These are phyloP conservation scores for Penicillium paneum DNA, from an alignment of 2,329 filamentous ascomycete genomes.

Conservation along the genomic window DNA sequence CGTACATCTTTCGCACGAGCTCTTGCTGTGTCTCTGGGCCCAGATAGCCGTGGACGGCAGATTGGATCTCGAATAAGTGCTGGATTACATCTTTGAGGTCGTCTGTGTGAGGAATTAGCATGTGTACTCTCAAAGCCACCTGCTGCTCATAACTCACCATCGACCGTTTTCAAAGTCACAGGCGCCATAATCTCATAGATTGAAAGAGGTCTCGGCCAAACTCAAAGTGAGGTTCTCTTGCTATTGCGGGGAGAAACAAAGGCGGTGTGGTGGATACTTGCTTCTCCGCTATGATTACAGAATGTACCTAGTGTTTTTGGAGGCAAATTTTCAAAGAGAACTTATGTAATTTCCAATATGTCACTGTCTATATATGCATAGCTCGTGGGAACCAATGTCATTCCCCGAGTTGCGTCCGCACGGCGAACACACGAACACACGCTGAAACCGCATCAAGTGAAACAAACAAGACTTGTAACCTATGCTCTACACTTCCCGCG, in stretches of 20 bases:
- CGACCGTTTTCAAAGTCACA: constrained; percentile 23
- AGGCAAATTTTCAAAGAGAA: not conserved
- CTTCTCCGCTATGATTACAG: not conserved
- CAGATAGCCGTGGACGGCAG: constrained; percentile 57
- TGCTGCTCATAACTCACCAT: constrained; percentile 13
- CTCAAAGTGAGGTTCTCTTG: constrained; percentile 4
- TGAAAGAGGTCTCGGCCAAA: not conserved
- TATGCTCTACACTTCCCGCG: constrained; percentile 40
- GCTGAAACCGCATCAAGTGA: constrained; percentile 17
- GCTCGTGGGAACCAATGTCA: constrained; percentile 5
- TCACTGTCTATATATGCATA: constrained; percentile 16
- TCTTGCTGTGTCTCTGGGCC: constrained; percentile 56
- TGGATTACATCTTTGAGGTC: constrained; percentile 61
- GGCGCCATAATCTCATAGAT: constrained; percentile 16
- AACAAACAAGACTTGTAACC: constrained; percentile 10
- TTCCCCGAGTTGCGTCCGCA: constrained; percentile 7
- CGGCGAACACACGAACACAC: constrained; percentile 13
- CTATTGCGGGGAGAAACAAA: constrained; percentile 12
- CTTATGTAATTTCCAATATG: constrained; percentile 24
- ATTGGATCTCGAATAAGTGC: constrained; percentile 60
- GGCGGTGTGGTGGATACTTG: constrained; percentile 13
- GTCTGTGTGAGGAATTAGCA: constrained; percentile 31
- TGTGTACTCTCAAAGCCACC: too few species aligned
- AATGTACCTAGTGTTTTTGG: not conserved
- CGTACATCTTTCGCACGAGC: constrained; percentile 57